Evolutionary conservation across 441 rosid species (phyloP).

Genomic region (Erodium texanum): DNA sequence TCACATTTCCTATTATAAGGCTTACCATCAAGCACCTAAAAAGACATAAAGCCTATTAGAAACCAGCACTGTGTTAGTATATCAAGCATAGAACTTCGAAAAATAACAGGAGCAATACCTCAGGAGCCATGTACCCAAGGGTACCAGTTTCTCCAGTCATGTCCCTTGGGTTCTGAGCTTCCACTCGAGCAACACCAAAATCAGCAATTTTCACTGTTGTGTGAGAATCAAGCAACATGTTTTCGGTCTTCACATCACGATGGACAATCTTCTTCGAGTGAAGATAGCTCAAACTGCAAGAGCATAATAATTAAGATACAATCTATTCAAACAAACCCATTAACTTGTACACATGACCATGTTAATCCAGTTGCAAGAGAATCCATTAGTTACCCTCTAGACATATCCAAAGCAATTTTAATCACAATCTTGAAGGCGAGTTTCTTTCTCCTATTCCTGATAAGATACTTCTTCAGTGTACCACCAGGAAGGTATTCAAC

Average conservation of each 20-base stretch:
- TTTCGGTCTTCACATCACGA: slow-evolving; percentile 94
- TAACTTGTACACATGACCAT: not conserved
- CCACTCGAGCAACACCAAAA: slow-evolving; percentile 93
- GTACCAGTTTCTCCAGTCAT: slow-evolving; percentile 99
- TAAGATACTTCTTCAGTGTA: slow-evolving; percentile 65
- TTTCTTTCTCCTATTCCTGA: slow-evolving; percentile 80
- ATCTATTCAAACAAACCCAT: not conserved
- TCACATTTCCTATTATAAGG: slow-evolving; percentile 93
- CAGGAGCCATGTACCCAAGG: slow-evolving; percentile 98
- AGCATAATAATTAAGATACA: not conserved
- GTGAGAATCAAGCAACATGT: slow-evolving; percentile 79
- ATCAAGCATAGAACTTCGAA: not conserved
- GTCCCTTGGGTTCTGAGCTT: slow-evolving; percentile 92
- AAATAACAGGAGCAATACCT: slow-evolving; percentile 38
- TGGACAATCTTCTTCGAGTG: slow-evolving; percentile 90
- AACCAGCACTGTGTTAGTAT: not conserved
- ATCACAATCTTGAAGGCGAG: slow-evolving; percentile 81
- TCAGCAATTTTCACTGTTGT: slow-evolving; percentile 84
- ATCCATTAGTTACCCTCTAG: slow-evolving; percentile 57
- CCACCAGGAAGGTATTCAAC: slow-evolving; percentile 98
- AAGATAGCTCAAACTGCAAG: slow-evolving; percentile 86
- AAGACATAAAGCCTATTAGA: not conserved
- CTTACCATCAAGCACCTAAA: slow-evolving; percentile 86
- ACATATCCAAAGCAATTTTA: slow-evolving; percentile 89
- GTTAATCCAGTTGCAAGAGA: not conserved